Base-by-base conservation (phyloP, 345 rosid species). In the Schrenkiella parvula region DNA sequence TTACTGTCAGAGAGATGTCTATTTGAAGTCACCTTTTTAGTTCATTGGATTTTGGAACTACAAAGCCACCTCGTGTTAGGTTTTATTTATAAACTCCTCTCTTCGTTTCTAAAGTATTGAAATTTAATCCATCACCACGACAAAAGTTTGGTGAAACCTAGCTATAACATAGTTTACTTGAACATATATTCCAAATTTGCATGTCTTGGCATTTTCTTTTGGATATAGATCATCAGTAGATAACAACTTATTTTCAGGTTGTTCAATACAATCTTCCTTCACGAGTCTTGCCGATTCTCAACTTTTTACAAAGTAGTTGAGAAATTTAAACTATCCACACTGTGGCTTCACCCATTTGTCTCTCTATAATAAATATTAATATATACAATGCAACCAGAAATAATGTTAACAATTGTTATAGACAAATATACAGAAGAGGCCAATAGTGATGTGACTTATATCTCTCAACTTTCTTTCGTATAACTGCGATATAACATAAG, bases 31-130 rank as follows among this genome's bases (percentile, higher is more conserved):
- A 66, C 72, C 38, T 67, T 52, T 74, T 51, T 28, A 74, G 38
- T 41, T 67, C 78, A 74, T 41, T 67, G 68, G 34, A 59, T 39
- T 58, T 48, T 58, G 72, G 47, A 48, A 43, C 71, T 54, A 72
- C 64, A 34, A 52, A 19, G n/a, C n/a, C 10, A 38, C 60, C 18
- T 56, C 19, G 31, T 19, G 13, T 19, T 52, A 61, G 43, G 62
- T 51, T 43, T 34, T 19, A 38, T 39, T 51, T 25, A 23, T 21
- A 32, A 31, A 43, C 22, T 28, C 29, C 46, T 21, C 3, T 9
- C 53, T 41, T 17, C 5, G 3, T 39, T 54, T 53, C 12, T 9
- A 4, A 6, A 64, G 13, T 1, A 57, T 19, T n/a, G n/a, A n/a
- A n/a, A 35, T 11, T 6, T 19, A 39, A 32, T 58, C 18, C 8